Conservation (phyloP, 495 filamentous ascomycete genomes). For the Cetradonia linearis region DNA sequence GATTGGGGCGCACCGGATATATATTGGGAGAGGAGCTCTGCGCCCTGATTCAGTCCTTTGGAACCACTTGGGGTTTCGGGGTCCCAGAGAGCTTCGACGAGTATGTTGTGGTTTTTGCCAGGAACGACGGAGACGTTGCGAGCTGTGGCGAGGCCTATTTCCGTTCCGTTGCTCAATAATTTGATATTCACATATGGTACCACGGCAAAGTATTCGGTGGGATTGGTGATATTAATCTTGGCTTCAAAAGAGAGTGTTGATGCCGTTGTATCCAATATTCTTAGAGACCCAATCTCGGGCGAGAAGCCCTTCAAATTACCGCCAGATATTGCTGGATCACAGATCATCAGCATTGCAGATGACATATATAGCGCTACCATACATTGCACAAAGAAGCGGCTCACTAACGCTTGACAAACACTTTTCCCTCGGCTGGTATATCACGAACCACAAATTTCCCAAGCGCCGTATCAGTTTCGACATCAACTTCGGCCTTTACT, state of each 20-base stretch:
- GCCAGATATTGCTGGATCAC: slow-evolving; percentile 37
- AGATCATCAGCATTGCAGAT: slow-evolving; percentile 16
- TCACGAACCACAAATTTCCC: slow-evolving; percentile 67
- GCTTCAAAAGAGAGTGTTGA: slow-evolving; percentile 59
- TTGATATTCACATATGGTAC: slow-evolving; percentile 72
- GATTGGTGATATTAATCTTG: slow-evolving; percentile 74
- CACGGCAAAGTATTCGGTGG: slow-evolving; percentile 68
- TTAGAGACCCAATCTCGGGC: slow-evolving; percentile 54
- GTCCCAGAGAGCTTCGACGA: slow-evolving; percentile 63
- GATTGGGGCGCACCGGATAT: slow-evolving; percentile 53
- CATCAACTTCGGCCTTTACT: slow-evolving; percentile 74
- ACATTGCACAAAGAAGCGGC: slow-evolving; percentile 25
- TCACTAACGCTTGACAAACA: slow-evolving; percentile 78
- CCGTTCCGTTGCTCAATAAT: slow-evolving; percentile 58
- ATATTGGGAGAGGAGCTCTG: slow-evolving; percentile 70
- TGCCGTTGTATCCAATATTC: slow-evolving; percentile 56
- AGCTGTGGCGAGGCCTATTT: slow-evolving; percentile 63
- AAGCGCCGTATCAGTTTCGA: slow-evolving; percentile 65
- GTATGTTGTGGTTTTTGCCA: slow-evolving; percentile 63
- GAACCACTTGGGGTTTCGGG: slow-evolving; percentile 47
- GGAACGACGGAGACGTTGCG: slow-evolving; percentile 47
- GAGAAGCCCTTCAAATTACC: slow-evolving; percentile 42
- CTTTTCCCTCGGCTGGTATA: slow-evolving; percentile 74
- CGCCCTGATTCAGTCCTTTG: slow-evolving; percentile 51
- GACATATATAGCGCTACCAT: slow-evolving; percentile 17